Evolutionary conservation across 306 rosid genomes (phyloP), one percentile per base, ranked within the genome.

Genomic region (Quercus wislizeni): DNA sequence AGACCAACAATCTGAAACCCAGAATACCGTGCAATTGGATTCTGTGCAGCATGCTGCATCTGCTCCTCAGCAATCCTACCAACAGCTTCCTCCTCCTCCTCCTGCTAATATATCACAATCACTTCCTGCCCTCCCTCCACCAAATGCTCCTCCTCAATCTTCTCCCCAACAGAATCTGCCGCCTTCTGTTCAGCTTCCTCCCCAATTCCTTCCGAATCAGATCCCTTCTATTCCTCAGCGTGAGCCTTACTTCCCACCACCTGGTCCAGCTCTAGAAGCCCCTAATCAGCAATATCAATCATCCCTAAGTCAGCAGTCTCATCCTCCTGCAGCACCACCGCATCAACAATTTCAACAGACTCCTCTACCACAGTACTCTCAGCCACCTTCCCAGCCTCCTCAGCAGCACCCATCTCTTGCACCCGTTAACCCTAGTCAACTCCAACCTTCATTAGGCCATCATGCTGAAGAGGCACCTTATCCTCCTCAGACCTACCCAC

Each of bases 381-480:
- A 85, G 80, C 88, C 88, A 28, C 79, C 87, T 25, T 79, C 87
- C 56, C 93, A 83, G 78, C 79, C 71, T 18, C 86, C 95, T 61
- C 93, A 86, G 72, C 97, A 77, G 76, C 97, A 85, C 78, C 89
- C 88, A 46, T 73, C 94, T 0, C 85, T 18, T 70, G 27, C 92
- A 35, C 79, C 92, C 18, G 69, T 81, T 71, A 89, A 83, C 82
- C 82, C 81, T 12, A 79, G 91, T 77, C 93, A 87, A 80, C 77
- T 85, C 64, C 93, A 80, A 83, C 77, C 94, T 89, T 51, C 94
- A 8, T 54, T 81, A 14, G 88, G 83, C 73, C 97, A 92, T 81
- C 98, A 84, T 78, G 79, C 83, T 38, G 98, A 94, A 81, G 96
- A 94, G 83, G 56, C 90, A 33, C 83, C 95, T 38, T 92, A 88